phyloP scores from a whole-genome alignment of 2,329 filamentous ascomycete species.

The Fusarium tricinctum region DNA sequence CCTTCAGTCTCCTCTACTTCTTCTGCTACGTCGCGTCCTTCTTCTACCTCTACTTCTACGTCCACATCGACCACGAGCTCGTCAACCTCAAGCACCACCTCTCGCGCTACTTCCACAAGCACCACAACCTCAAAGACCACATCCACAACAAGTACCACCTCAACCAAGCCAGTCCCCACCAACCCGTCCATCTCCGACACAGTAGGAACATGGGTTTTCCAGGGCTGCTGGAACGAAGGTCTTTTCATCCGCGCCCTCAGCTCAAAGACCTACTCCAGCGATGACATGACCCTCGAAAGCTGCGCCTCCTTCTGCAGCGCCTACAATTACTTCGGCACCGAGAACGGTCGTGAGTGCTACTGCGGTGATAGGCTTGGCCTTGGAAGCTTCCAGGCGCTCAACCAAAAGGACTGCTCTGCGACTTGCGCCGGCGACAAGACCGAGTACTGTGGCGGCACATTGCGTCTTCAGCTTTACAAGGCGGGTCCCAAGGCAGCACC shows the following conservation, averaged over 20 bases:
- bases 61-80: not conserved
- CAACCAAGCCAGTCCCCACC: slow-evolving; percentile 38
- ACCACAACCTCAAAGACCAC: not conserved
- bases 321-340: slow-evolving; percentile 52
- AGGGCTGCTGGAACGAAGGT: slow-evolving; percentile 57
- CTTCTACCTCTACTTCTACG: not conserved
- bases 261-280: slow-evolving; percentile 48
- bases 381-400: slow-evolving; percentile 47
- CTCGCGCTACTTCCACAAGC: slow-evolving; percentile 2
- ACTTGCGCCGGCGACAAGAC: slow-evolving; percentile 51
- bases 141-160: not conserved
- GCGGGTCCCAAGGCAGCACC: slow-evolving; percentile 41
- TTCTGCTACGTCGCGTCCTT: not conserved
- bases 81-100: not conserved
- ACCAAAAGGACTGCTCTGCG: slow-evolving; percentile 54
- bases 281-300: slow-evolving; percentile 55
- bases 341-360: slow-evolving; percentile 58
- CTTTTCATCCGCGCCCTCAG: slow-evolving; percentile 51
- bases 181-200: slow-evolving; percentile 45
- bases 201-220: slow-evolving; percentile 51
- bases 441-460: slow-evolving; percentile 55
- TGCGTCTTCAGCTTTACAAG: slow-evolving; percentile 54
- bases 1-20: not conserved
- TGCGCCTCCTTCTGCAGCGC: slow-evolving; percentile 52
- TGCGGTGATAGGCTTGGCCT: slow-evolving; percentile 54